Conservation (phyloP, 768 basidiomycete genomes). For the Leucogyrophana mollusca region DNA sequence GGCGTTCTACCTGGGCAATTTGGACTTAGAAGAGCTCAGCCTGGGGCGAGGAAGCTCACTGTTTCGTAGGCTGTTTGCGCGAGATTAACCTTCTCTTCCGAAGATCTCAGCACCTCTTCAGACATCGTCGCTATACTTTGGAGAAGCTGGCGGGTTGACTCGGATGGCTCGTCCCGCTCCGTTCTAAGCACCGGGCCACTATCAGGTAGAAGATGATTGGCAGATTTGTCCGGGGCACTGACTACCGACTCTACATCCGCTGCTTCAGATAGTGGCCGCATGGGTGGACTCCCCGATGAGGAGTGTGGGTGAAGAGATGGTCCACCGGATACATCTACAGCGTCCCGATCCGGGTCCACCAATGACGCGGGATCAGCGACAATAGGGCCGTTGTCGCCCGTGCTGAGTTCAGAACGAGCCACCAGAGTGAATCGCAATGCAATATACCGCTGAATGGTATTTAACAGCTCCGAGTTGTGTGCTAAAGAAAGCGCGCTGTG, state of each 20-base stretch:
- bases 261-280: no score
- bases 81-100: conserved; percentile 78
- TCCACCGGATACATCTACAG: no score
- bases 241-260: no score
- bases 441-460: conserved; percentile 49
- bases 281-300: no score
- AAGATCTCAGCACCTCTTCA: conserved; percentile 59
- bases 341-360: no score
- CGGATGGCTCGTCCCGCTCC: no score
- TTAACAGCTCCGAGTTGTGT: conserved; percentile 40
- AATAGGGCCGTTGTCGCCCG: no score
- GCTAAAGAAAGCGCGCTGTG: conserved; percentile 24
- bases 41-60: conserved; percentile 37
- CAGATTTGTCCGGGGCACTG: no score
- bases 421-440: conserved; percentile 29
- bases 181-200: no score
- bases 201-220: no score
- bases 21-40: conserved; percentile 5
- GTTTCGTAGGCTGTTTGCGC: conserved; percentile 70
- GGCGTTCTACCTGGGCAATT: conserved; percentile 69
- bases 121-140: conserved; percentile 56
- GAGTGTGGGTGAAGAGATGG: no score
- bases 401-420: neutral
- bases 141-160: conserved; percentile 50
- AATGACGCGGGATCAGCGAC: no score